Percentiles rank a stretch among this genome's conserved stretches.
phyloP scores from a whole-genome alignment of 345 rosid species.

The Citrus inodora region DNA sequence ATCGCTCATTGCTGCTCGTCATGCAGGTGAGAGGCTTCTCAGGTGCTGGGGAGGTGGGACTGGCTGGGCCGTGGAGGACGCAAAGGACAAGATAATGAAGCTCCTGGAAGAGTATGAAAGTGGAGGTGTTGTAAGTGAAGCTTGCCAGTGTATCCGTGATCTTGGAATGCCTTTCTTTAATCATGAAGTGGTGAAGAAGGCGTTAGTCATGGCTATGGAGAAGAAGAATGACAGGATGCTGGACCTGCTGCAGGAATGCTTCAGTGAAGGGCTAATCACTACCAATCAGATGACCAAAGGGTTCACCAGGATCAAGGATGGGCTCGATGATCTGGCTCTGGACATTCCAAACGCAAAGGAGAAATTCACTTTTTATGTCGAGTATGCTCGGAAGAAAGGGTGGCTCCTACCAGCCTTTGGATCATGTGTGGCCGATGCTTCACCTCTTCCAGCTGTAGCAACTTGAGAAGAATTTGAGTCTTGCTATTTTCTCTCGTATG shows the following conservation, averaged over 20 bases:
- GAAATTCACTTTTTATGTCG: slow-evolving; percentile 64
- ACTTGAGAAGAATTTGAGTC: slow-evolving; percentile 32
- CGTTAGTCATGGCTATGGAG: slow-evolving; percentile 99
- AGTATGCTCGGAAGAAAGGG: slow-evolving; percentile 68
- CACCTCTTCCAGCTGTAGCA: slow-evolving; percentile 19
- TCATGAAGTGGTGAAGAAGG: slow-evolving; percentile 99
- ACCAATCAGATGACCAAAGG: slow-evolving; percentile 93
- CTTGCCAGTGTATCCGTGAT: slow-evolving; percentile 96
- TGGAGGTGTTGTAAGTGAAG: slow-evolving; percentile 88
- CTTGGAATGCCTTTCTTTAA: slow-evolving; percentile 97
- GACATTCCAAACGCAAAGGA: slow-evolving; percentile 93
- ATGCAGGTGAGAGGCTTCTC: slow-evolving; percentile 94
- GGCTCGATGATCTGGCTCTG: slow-evolving; percentile 90
- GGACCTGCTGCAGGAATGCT: slow-evolving; percentile 82
- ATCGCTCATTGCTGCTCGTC: slow-evolving; percentile 84
- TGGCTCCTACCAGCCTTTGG: slow-evolving; percentile 71
- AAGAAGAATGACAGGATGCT: slow-evolving; percentile 89
- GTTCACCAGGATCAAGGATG: slow-evolving; percentile 77
- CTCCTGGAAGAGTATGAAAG: slow-evolving; percentile 89
- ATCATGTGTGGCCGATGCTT: slow-evolving; percentile 23
- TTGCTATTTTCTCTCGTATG: slow-evolving; percentile 27
- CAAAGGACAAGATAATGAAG: slow-evolving; percentile 95
- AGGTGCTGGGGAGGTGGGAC: slow-evolving; percentile 99
- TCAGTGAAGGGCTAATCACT: slow-evolving; percentile 85
- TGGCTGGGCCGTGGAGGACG: slow-evolving; percentile 99